Base-by-base conservation (phyloP, 2,329 filamentous ascomycete genomes). In the Xylariaceae sp. region DNA sequence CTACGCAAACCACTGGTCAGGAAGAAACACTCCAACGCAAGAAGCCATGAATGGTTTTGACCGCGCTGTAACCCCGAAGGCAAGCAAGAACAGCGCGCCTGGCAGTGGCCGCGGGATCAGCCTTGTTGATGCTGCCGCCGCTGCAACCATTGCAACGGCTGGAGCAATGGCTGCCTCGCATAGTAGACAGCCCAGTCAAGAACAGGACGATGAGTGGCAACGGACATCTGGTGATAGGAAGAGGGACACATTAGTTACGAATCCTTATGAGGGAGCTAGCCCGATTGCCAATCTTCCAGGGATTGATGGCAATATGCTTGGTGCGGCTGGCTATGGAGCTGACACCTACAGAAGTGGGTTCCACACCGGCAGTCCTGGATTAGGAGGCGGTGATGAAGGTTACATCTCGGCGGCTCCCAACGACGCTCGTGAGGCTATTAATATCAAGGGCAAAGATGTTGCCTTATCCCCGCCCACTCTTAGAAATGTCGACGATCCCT, bases 361-460 rank as follows among this genome's bases (percentile, higher is more conserved):
- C 74, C 70, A 82, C 71, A 74, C 83, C 63, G 76, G 84, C 73
- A 81, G 87, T 70, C 83, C 84, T 79, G 66, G 84, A 80, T 39
- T 80, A 82, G 57, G 84, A 78, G 58, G 90, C 87, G 72, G 79
- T 76, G 91, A 97, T 69, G 94, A 98, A 77, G 94, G 93, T 6
- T 98, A 97, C 75, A 93, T 94, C 64, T 96, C 94, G 21, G 91
- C 85, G 53, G 84, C 80, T 2, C 82, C 83, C 2, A 81, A 83
- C 61, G 81, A 82, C 63, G 81, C 78, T 3, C 83, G 83, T 0
- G 82, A 83, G 39, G 68, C 78, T 31, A 74, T 80, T 44, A 72
- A 78, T 14, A 74, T 74, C 57, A 82, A 86, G 68, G 82, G 82
- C 67, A 86, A 87, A 67, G 82, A 81, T 19, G 69, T 83, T 41